phyloP scores from a whole-genome alignment of 352 stramenopile genomes.

The Halophytophthora polymorphica region DNA sequence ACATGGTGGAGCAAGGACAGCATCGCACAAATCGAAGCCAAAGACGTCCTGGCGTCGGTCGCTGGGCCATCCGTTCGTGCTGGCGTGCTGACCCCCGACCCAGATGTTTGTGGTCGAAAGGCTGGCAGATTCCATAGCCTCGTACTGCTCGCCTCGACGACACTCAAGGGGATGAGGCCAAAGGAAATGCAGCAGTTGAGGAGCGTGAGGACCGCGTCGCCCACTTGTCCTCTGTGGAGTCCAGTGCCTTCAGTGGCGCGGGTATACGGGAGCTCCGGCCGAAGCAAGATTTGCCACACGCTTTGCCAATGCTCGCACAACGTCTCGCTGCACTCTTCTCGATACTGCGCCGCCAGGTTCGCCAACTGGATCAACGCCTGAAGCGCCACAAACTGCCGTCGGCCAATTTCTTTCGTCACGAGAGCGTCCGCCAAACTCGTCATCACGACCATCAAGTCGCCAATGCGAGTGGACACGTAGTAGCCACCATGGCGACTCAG shows the following conservation, averaged over 20 bases:
- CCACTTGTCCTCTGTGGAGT: slow-evolving; percentile 37
- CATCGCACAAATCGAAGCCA: slow-evolving; percentile 30
- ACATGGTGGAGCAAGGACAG: slow-evolving; percentile 28
- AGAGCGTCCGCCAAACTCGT: slow-evolving; percentile 40
- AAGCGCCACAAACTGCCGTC: slow-evolving; percentile 46
- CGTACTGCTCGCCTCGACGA: slow-evolving; percentile 27
- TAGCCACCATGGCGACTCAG: slow-evolving; percentile 50
- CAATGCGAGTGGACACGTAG: slow-evolving; percentile 50
- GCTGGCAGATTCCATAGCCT: slow-evolving; percentile 47
- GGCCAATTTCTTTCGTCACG: slow-evolving; percentile 44
- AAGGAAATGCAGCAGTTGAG: slow-evolving; percentile 47
- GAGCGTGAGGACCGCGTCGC: slow-evolving; percentile 48
- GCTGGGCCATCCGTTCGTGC: slow-evolving; percentile 23
- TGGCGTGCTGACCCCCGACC: slow-evolving; percentile 8
- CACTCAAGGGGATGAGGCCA: slow-evolving; percentile 29
- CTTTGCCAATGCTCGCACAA: slow-evolving; percentile 44
- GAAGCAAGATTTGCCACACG: slow-evolving; percentile 48
- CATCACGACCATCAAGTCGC: slow-evolving; percentile 57
- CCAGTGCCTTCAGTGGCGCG: slow-evolving; percentile 43
- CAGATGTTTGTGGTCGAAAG: slow-evolving; percentile 28
- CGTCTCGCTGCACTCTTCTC: slow-evolving; percentile 26
- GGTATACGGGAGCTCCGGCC: slow-evolving; percentile 49
- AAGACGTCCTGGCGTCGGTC: slow-evolving; percentile 27
- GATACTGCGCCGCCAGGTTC: slow-evolving; percentile 29
- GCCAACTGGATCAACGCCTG: slow-evolving; percentile 50